These are phyloP conservation scores for Pulveroboletus sp. DNA, from an alignment of 768 basidiomycete genomes.

Conservation along the genomic window DNA sequence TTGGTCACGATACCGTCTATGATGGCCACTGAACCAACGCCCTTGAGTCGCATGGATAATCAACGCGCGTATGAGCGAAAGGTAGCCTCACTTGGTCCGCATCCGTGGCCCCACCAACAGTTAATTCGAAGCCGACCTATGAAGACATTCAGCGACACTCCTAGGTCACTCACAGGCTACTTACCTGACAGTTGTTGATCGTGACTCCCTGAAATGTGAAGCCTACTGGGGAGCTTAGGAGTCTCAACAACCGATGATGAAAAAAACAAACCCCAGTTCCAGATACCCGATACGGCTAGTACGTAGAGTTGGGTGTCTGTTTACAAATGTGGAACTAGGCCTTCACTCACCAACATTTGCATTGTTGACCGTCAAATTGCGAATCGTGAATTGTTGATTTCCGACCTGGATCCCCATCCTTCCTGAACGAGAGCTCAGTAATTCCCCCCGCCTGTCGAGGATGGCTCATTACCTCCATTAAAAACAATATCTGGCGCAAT, in stretches of 20 bases:
- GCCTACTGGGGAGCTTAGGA: constrained; percentile 23
- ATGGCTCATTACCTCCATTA: constrained; percentile 33
- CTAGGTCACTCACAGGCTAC: too few species aligned
- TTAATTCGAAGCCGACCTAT: constrained; percentile 44
- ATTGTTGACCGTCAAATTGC: constrained; percentile 55
- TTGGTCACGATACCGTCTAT: constrained; percentile 45
- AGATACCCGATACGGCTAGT: constrained; percentile 29
- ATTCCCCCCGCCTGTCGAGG: background rate
- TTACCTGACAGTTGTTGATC: constrained; percentile 37
- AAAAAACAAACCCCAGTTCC: constrained; percentile 40
- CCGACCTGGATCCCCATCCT: constrained; percentile 65
- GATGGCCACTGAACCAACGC: constrained; percentile 40
- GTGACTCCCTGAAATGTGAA: constrained; percentile 52
- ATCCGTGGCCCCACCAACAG: constrained; percentile 34
- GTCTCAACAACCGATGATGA: background rate
- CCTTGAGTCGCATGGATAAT: constrained; percentile 23
- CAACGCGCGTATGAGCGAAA: background rate
- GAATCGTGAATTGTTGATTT: constrained; percentile 75
- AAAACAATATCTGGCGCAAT: constrained; percentile 35
- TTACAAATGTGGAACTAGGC: background rate
- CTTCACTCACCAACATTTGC: constrained; percentile 34
- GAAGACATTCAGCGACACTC: background rate
- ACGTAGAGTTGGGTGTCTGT: background rate
- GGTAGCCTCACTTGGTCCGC: constrained; percentile 29
- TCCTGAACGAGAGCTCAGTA: constrained; percentile 18